A percentile compares a stretch with the other conserved stretches of the same genome.
These are phyloP conservation scores for Pseudogymnoascus sp. DNA, from an alignment of 2,329 filamentous ascomycete species.

Conservation along the genomic window DNA sequence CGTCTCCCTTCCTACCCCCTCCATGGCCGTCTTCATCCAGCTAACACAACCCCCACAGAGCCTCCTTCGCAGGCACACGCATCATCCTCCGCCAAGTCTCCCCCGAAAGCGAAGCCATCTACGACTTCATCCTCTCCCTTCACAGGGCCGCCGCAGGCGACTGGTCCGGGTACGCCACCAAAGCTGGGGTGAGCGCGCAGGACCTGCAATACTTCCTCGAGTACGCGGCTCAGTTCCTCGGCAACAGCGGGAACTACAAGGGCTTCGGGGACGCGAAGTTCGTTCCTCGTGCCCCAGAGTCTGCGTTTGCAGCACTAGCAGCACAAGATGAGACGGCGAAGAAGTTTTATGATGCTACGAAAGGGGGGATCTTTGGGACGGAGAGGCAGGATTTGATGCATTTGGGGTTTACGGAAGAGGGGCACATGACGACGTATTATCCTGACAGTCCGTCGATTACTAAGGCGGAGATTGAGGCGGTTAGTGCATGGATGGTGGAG, in stretches of 20 bases:
- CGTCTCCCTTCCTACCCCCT: not conserved
- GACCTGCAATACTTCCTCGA: slow-evolving; percentile 64
- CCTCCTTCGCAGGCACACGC: slow-evolving; percentile 68
- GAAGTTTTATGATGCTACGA: slow-evolving; percentile 59
- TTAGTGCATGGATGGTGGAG: slow-evolving; percentile 66
- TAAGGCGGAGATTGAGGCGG: slow-evolving; percentile 63
- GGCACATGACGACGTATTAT: slow-evolving; percentile 77
- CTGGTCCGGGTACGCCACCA: slow-evolving; percentile 60
- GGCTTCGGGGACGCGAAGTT: slow-evolving; percentile 82
- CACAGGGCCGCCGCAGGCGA: slow-evolving; percentile 61
- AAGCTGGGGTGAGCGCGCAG: slow-evolving; percentile 56
- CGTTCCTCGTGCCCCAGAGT: slow-evolving; percentile 61
- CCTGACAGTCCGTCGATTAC: slow-evolving; percentile 68
- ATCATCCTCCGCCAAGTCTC: slow-evolving; percentile 76
- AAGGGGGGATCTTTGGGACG: slow-evolving; percentile 65
- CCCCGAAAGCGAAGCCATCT: slow-evolving; percentile 73
- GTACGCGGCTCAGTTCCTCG: slow-evolving; percentile 71
- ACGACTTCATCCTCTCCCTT: slow-evolving; percentile 69
- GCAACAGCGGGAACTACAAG: slow-evolving; percentile 77
- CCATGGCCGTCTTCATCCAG: slow-evolving; percentile 12
- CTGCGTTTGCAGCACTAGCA: slow-evolving; percentile 58
- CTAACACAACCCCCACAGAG: slow-evolving; percentile 40
- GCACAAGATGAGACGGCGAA: slow-evolving; percentile 52
- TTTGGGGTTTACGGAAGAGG: slow-evolving; percentile 65
- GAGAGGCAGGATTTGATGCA: slow-evolving; percentile 61